Conservation (phyloP, 192 early-diverging fungal genomes). For the Diversispora epigaea region DNA sequence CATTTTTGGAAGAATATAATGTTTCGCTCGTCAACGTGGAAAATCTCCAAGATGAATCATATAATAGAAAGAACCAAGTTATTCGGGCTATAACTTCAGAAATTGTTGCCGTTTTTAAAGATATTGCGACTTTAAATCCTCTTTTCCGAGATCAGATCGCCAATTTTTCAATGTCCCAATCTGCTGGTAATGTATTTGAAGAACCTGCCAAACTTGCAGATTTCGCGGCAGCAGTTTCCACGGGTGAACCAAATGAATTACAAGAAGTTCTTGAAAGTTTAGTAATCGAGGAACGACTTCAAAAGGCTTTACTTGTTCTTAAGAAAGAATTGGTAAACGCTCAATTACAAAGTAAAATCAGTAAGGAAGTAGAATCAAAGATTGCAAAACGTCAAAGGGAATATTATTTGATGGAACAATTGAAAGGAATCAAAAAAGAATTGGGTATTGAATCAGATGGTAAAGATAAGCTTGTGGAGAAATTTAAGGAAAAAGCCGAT, state of each 20-base stretch:
- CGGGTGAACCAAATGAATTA: slow-evolving; percentile 87
- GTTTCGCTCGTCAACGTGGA: slow-evolving; percentile 89
- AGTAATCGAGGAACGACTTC: slow-evolving; percentile 85
- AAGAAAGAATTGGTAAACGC: slow-evolving; percentile 99
- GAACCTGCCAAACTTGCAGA: slow-evolving; percentile 94
- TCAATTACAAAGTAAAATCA: slow-evolving; percentile 96
- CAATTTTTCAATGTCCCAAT: slow-evolving; percentile 93
- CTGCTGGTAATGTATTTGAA: slow-evolving; percentile 92
- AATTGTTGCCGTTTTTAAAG: slow-evolving; percentile 94
- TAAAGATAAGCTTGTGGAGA: slow-evolving; percentile 95
- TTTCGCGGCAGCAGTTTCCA: slow-evolving; percentile 95
- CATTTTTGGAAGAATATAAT: slow-evolving; percentile 64
- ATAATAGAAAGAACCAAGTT: slow-evolving; percentile 79
- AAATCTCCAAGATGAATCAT: slow-evolving; percentile 81
- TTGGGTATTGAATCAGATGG: slow-evolving; percentile 96
- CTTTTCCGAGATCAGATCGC: slow-evolving; percentile 98
- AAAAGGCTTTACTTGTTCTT: slow-evolving; percentile 88
- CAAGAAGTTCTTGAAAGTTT: slow-evolving; percentile 90
- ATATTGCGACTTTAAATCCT: slow-evolving; percentile 92
- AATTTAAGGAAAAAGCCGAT: slow-evolving; percentile 84
- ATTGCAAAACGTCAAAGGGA: slow-evolving; percentile 97
- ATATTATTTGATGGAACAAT: slow-evolving; percentile 99
- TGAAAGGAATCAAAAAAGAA: slow-evolving; percentile 99
- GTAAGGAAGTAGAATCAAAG: slow-evolving; percentile 96
- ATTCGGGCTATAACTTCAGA: slow-evolving; percentile 92